phyloP scores from a whole-genome alignment of 2,329 filamentous ascomycete species.

The Neonectria coccinea region DNA sequence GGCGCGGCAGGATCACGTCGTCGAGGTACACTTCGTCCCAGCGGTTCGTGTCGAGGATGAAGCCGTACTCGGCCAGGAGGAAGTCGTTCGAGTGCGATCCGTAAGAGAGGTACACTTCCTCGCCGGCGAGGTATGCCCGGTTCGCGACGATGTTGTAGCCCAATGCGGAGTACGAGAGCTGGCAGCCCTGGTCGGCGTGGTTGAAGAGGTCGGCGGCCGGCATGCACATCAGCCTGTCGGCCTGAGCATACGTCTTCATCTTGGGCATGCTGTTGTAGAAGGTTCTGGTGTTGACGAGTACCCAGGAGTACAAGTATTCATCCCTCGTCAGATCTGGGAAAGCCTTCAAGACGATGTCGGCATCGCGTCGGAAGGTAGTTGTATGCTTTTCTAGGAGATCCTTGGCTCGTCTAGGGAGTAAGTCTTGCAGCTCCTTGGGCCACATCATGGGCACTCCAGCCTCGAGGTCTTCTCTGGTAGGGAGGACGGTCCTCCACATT shows the following conservation, averaged over 20 bases:
- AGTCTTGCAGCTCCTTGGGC: slow-evolving; percentile 57
- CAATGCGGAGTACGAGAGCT: slow-evolving; percentile 61
- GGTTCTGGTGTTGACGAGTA: slow-evolving; percentile 71
- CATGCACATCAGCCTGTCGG: slow-evolving; percentile 76
- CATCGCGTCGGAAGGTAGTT: slow-evolving; percentile 56
- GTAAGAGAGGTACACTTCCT: slow-evolving; percentile 78
- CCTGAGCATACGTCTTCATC: slow-evolving; percentile 56
- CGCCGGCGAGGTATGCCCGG: slow-evolving; percentile 63
- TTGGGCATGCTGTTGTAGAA: slow-evolving; percentile 67
- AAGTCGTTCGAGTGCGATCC: slow-evolving; percentile 79
- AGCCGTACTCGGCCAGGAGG: slow-evolving; percentile 75
- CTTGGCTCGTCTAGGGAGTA: slow-evolving; percentile 59
- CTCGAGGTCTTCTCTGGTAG: slow-evolving; percentile 69
- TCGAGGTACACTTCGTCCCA: slow-evolving; percentile 65
- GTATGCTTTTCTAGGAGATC: slow-evolving; percentile 66
- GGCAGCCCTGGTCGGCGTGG: slow-evolving; percentile 62
- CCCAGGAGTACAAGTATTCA: slow-evolving; percentile 67
- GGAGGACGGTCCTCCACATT: slow-evolving; percentile 76
- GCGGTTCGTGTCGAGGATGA: slow-evolving; percentile 60
- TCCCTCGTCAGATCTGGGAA: slow-evolving; percentile 51
- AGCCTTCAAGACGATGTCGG: slow-evolving; percentile 48
- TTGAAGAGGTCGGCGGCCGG: slow-evolving; percentile 82
- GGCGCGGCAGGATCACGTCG: slow-evolving; percentile 56
- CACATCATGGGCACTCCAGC: slow-evolving; percentile 57
- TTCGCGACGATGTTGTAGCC: slow-evolving; percentile 67